A percentile compares a stretch with the other conserved stretches of the same genome.
phyloP scores from a whole-genome alignment of 2,329 filamentous ascomycete species.

The Plenodomus biglobosus region DNA sequence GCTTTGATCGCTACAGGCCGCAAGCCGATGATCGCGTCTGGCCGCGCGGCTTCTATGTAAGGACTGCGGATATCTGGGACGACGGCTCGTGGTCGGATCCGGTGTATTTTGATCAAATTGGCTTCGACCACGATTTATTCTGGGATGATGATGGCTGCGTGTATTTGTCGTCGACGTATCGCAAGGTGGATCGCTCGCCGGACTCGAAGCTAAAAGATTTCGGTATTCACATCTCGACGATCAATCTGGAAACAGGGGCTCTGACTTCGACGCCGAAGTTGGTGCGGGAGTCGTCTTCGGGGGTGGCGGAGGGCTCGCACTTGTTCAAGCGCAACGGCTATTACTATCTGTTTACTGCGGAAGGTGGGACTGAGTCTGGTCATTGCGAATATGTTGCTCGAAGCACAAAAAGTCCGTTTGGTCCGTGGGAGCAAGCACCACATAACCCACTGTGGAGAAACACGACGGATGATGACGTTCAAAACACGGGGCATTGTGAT shows the following conservation, averaged over 20 bases:
- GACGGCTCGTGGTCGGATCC: conserved; percentile 25
- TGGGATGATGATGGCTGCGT: conserved; percentile 59
- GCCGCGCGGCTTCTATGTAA: conserved; percentile 53
- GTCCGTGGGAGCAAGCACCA: conserved; percentile 40
- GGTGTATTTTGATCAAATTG: conserved; percentile 26
- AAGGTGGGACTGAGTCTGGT: conserved; percentile 40
- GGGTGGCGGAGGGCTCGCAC: conserved; percentile 41
- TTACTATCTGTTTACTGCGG: conserved; percentile 36
- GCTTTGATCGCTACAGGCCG: conserved; percentile 27
- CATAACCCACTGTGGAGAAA: conserved; percentile 44
- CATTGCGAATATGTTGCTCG: conserved; percentile 55
- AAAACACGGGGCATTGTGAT: conserved; percentile 32
- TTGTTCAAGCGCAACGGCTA: conserved; percentile 29
- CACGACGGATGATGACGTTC: conserved; percentile 37
- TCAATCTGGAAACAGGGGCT: conserved; percentile 37
- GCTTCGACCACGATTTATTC: conserved; percentile 43
- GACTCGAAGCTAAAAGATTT: conserved; percentile 24
- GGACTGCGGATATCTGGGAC: conserved; percentile 20
- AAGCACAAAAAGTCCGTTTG: conserved; percentile 47
- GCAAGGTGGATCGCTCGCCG: conserved; percentile 17
- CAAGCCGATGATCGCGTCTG: conserved; percentile 43
- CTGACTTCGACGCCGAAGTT: conserved; percentile 17
- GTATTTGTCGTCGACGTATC: conserved; percentile 42
- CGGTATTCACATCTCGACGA: conserved; percentile 33
- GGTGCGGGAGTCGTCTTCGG: conserved; percentile 28